phyloP scores from a whole-genome alignment of 345 rosid species.

The Citrus trifoliata region DNA sequence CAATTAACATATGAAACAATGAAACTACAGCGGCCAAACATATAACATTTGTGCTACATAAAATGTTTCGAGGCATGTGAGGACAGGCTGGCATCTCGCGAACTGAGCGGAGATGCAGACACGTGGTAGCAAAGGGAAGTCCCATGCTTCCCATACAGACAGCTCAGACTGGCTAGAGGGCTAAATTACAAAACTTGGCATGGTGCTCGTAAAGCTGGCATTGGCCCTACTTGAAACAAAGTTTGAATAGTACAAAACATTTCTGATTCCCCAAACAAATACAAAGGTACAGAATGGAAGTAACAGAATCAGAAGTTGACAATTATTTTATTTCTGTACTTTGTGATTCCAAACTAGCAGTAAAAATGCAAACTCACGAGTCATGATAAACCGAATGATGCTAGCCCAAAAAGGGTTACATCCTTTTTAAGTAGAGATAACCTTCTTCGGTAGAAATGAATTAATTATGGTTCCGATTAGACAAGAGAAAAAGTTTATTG shows the following conservation, averaged over 20 bases:
- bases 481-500: neutral
- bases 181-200: neutral
- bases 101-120: neutral
- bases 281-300: neutral
- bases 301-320: neutral
- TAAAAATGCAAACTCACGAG: neutral
- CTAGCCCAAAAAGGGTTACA: neutral
- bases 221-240: neutral
- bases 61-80: neutral
- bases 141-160: neutral
- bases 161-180: neutral
- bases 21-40: neutral
- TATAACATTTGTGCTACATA: neutral
- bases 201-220: neutral
- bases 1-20: too few relatives aligned
- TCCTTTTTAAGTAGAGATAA: too few relatives aligned
- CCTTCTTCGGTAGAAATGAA: neutral
- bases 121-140: slow-evolving; percentile 3
- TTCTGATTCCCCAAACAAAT: neutral
- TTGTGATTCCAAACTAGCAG: neutral
- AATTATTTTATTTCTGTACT: neutral
- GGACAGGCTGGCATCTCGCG: neutral
- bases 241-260: neutral
- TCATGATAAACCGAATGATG: neutral
- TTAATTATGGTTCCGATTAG: neutral